Conservation (phyloP, 306 rosid genomes). For the Cicer yamashitae region DNA sequence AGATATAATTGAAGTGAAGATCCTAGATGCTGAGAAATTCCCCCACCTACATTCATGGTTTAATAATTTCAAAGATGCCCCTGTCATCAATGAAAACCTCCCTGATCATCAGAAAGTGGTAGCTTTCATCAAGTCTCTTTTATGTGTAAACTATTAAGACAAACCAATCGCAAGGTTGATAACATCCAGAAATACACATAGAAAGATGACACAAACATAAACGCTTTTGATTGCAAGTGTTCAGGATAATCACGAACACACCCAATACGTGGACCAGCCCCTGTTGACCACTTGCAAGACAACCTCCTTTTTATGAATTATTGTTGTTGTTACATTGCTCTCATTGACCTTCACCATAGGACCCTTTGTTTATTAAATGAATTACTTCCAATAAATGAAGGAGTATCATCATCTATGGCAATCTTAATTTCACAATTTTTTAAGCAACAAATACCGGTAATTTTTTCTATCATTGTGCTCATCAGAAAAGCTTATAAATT, state of each 20-base stretch:
- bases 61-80: not conserved
- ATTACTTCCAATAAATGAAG: constrained; percentile 45
- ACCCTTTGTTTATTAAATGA: constrained; percentile 45
- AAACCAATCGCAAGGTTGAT: too few species aligned
- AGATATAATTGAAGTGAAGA: not conserved
- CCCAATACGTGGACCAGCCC: constrained; percentile 87
- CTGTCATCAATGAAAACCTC: not conserved
- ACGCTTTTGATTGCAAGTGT: constrained; percentile 71
- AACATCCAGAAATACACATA: too few species aligned
- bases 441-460: not conserved
- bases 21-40: not conserved
- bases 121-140: not conserved
- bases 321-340: constrained; percentile 36
- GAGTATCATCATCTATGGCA: constrained; percentile 76
- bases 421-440: not conserved
- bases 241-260: constrained; percentile 90
- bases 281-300: constrained; percentile 84
- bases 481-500: too few species aligned
- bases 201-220: not conserved
- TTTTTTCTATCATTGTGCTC: not conserved
- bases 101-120: not conserved
- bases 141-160: not conserved
- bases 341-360: constrained; percentile 39
- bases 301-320: constrained; percentile 49
- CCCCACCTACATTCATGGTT: not conserved